Percentiles rank a stretch among this genome's conserved stretches.
phyloP scores from a whole-genome alignment of 176 grass and related monocot genomes.

The Areca catechu region DNA sequence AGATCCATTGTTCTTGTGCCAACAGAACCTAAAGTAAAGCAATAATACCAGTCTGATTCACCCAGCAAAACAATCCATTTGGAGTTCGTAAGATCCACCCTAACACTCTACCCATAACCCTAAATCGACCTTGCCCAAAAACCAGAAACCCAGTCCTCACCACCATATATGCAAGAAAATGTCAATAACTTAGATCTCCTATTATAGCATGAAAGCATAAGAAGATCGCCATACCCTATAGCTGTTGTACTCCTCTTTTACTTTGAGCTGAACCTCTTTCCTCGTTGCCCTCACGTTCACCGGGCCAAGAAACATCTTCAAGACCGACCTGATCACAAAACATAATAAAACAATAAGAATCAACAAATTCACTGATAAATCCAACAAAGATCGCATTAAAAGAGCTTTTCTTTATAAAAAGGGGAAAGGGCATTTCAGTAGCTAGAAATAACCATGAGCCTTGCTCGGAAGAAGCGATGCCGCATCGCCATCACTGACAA shows the following conservation, averaged over 20 bases:
- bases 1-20: no score
- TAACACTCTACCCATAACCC: no score
- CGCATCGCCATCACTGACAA: conserved; percentile 62
- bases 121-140: no score
- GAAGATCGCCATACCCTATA: conserved; percentile 57
- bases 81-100: no score
- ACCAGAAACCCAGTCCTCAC: no score
- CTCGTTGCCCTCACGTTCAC: conserved; percentile 70
- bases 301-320: conserved; percentile 84
- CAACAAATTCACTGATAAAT: conserved; percentile 3
- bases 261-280: conserved; percentile 94
- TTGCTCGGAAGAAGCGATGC: conserved; percentile 60
- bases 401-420: conserved; percentile 6
- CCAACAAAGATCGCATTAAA: conserved; percentile 8
- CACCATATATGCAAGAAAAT: no score
- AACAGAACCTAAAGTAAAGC: no score
- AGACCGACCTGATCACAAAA: conserved; percentile 33
- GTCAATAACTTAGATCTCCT: background rate
- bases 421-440: conserved; percentile 1
- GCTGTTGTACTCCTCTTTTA: conserved; percentile 97
- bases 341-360: background rate
- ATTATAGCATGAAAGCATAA: conserved; percentile 6
- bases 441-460: conserved; percentile 41
- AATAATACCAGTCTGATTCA: no score
- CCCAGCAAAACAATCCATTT: no score